phyloP scores from a whole-genome alignment of 306 rosid species.

The Castanospermum australe region DNA sequence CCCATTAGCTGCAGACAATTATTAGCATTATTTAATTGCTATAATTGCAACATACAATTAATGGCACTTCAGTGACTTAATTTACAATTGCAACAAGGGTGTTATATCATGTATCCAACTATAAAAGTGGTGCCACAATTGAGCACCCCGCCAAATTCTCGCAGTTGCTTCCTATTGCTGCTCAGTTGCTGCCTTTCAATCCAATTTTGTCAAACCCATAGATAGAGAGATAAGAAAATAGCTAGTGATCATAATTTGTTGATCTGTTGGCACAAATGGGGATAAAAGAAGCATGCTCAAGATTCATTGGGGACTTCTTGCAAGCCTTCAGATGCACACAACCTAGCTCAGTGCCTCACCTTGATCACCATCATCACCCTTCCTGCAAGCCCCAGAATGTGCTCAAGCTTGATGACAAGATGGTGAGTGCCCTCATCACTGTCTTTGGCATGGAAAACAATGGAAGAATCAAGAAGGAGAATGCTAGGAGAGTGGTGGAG shows the following conservation, averaged over 20 bases:
- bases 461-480: conserved; percentile 83
- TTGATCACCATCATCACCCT: background rate
- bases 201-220: background rate
- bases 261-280: conserved; percentile 45
- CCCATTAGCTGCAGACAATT: conserved; percentile 22
- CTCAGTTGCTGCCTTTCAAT: background rate
- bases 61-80: conserved; percentile 43
- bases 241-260: background rate
- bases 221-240: background rate
- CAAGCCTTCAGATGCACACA: conserved; percentile 46
- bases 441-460: conserved; percentile 86
- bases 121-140: conserved; percentile 36
- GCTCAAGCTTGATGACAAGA: conserved; percentile 46
- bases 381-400: conserved; percentile 21
- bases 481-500: conserved; percentile 61
- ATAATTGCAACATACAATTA: conserved; percentile 14
- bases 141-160: conserved; percentile 3
- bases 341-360: conserved; percentile 22
- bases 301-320: conserved; percentile 59
- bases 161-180: background rate
- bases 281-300: conserved; percentile 54
- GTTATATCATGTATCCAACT: conserved; percentile 17
- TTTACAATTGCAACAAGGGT: conserved; percentile 30
- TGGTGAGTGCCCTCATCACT: conserved; percentile 64
- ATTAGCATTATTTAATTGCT: conserved; percentile 26